Base-by-base conservation (phyloP, 2,329 filamentous ascomycete genomes). In the Trichophyton benhamiae region DNA sequence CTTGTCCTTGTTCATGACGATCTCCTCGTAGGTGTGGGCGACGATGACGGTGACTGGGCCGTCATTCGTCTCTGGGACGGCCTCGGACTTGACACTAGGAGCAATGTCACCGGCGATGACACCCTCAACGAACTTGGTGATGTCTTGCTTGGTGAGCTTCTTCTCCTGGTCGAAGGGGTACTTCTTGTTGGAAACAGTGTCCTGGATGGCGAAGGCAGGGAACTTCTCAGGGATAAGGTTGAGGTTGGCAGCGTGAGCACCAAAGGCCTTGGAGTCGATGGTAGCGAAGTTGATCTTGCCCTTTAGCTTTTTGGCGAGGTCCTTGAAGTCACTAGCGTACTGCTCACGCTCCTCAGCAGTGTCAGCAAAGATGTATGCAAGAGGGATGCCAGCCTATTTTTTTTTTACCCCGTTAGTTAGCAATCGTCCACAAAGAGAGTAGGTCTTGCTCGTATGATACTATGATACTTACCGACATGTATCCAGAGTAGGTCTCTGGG, bases 1-100 rank as follows among this genome's bases (percentile, higher is more conserved):
- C 87, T 97, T 97, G 74, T 87, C 82, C 76, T 95, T 87, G 73
- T 99, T 87, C 61, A 96, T 83, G 71, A 99, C 91, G 68, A 97
- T 79, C 6, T 95, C 83, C 66, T 96, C 82, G 83, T 96, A 99
- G 79, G 83, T 92, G 80, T 95, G 88, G 75, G 92, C 94, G 62
- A 99, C 94, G 62, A 99, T 83, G 64, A 95, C 82, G 64, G 85
- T 86, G 70, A 96, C 92, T 65, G 90, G 83, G 61, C 89, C 91
- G 66, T 96, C 91, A 77, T 99, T 89, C 66, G 83, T 87, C 84
- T 96, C 91, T 65, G 94, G 94, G 68, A 97, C 86, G 62, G 91
- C 89, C 83, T 99, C 94, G 66, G 91, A 96, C 85, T 99, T 99
- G 84, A 99, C 88, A 83, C 89, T 95, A 70, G 94, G 89, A 77